Evolutionary conservation across 2,329 filamentous ascomycete species (phyloP), one percentile per base, ranked within the genome.

Genomic region (Fusarium oligoseptatum): DNA sequence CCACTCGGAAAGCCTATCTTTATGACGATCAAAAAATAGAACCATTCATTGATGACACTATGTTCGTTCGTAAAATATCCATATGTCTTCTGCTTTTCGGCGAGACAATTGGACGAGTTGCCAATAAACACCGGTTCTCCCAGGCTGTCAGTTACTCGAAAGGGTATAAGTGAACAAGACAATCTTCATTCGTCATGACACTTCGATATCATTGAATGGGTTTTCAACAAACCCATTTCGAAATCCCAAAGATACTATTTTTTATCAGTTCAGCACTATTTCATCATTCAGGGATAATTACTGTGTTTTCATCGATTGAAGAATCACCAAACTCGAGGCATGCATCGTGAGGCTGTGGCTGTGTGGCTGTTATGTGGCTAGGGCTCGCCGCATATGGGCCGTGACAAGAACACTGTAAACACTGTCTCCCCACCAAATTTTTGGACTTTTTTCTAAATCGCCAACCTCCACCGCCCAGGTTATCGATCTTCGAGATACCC

Each of bases 401-500:
- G 52, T 64, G 7, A 20, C 9, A 60, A 52, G 11, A 34, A 14
- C 29, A 65, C 52, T 36, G 52, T 64, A 17, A 15, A 11, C 64
- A 68, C 69, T 70, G 60, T 74, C 37, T 62, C 73, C 60, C 76
- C 71, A 71, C 71, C 63, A 70, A 72, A 77, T 72, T 73, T 75
- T 67, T 68, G 60, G 55, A 58, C 50, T 75, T 77, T 77, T 73
- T 67, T 37, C 58, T 70, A 67, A 76, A 75, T 72, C 68, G 68
- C 67, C 64, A 73, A 77, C 72, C 66, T 73, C 67, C 60, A 67
- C 65, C 61, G 39, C 62, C 52, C 57, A 64, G 36, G 34, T 43
- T 41, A 57, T 56, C 41, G 52, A 60, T 39, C 52, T 17, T 67
- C 37, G 17, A 65, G 41, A 62, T 37, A 68, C 48, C 62, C 37